Percentiles rank a stretch among this genome's conserved stretches.
Conservation (phyloP, 345 rosid genomes). For the Gossypium anomalum region DNA sequence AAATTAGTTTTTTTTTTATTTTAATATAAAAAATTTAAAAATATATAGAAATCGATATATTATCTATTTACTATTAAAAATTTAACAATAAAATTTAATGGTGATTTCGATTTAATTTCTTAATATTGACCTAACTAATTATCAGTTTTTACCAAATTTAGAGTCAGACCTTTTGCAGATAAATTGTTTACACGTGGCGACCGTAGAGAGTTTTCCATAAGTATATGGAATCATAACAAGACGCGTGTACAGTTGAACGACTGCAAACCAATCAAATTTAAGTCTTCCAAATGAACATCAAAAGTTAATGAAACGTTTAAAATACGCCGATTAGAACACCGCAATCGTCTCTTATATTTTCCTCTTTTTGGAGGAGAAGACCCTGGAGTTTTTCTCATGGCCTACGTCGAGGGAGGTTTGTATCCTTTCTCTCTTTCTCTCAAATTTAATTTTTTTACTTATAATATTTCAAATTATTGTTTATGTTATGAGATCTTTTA, state of each 20-base stretch:
- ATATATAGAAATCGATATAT: too few species aligned
- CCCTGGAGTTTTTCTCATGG: neutral
- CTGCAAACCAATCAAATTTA: neutral
- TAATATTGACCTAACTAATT: too few species aligned
- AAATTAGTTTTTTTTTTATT: too few species aligned
- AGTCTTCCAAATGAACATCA: neutral
- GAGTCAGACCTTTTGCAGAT: too few species aligned
- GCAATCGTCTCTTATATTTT: neutral
- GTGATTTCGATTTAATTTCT: too few species aligned
- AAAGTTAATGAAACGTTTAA: neutral
- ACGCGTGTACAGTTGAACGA: neutral
- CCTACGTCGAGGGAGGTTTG: slow-evolving; percentile 6
- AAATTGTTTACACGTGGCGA: neutral
- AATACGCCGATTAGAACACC: neutral
- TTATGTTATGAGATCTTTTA: neutral
- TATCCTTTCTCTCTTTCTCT: neutral
- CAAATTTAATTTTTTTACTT: neutral
- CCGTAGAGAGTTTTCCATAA: neutral
- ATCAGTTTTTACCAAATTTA: too few species aligned
- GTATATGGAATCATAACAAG: neutral
- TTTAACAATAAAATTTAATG: too few species aligned
- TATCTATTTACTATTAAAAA: too few species aligned
- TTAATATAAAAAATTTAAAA: too few species aligned
- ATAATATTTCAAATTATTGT: neutral
- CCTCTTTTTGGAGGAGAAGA: neutral